These are phyloP conservation scores for Candida andamanensis DNA, from an alignment of 805 yeast genomes.

Conservation along the genomic window DNA sequence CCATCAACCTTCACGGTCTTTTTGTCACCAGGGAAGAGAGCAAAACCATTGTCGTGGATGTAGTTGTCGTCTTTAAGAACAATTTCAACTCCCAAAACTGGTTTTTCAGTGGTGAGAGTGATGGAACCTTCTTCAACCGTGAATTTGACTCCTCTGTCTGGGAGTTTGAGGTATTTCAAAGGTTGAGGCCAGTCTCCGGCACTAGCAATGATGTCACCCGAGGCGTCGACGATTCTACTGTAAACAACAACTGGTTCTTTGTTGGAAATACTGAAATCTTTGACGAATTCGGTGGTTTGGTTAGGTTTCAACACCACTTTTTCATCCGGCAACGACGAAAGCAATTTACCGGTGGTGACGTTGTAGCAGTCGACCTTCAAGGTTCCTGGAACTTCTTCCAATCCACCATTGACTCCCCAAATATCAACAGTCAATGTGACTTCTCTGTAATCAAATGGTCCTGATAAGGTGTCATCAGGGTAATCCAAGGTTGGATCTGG, in stretches of 20 bases:
- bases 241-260: conserved; percentile 14
- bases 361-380: conserved; percentile 25
- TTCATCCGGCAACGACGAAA: conserved; percentile 7
- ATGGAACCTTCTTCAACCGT: conserved; percentile 20
- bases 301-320: conserved; percentile 18
- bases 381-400: conserved; percentile 13
- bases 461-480: conserved; percentile 3
- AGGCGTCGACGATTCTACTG: conserved; percentile 10
- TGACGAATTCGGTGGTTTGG: conserved; percentile 24
- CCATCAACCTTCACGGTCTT: conserved; percentile 13
- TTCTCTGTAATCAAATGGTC: conserved; percentile 20
- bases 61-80: conserved; percentile 18
- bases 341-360: conserved; percentile 26
- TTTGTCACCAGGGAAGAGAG: conserved; percentile 36
- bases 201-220: conserved; percentile 20
- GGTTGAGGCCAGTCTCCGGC: conserved; percentile 50
- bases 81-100: conserved; percentile 41
- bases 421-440: conserved; percentile 25
- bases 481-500: conserved; percentile 3
- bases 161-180: conserved; percentile 33
- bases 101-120: conserved; percentile 26
- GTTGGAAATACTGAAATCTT: conserved; percentile 13
- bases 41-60: conserved; percentile 44
- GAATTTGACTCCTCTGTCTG: conserved; percentile 18
- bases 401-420: conserved; percentile 38